These are phyloP conservation scores for Fusarium lyarnte DNA, from an alignment of 2,329 filamentous ascomycete species.

Conservation along the genomic window DNA sequence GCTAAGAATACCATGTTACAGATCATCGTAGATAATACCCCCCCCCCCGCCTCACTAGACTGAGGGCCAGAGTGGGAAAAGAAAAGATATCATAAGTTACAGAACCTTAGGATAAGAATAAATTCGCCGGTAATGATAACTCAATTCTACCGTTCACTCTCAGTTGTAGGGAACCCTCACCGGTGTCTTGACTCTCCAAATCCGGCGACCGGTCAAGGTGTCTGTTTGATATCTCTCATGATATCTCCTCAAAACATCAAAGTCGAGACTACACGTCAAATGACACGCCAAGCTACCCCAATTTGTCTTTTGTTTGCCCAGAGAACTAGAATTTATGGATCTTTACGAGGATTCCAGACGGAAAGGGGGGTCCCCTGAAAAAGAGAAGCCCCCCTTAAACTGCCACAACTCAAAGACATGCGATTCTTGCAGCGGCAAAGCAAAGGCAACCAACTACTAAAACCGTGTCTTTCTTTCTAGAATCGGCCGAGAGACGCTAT, in stretches of 20 bases:
- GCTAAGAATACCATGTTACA: background rate
- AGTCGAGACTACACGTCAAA: background rate
- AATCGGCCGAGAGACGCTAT: background rate
- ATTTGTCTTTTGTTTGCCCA: background rate
- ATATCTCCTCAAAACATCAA: background rate
- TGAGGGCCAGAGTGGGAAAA: background rate
- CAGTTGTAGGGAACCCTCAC: slow-evolving; percentile 5
- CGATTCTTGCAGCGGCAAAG: background rate
- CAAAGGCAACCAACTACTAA: background rate
- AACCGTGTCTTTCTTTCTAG: slow-evolving; percentile 23
- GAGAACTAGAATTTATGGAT: background rate
- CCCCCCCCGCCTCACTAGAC: background rate
- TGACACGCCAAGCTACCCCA: background rate
- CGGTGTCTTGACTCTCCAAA: slow-evolving; percentile 10
- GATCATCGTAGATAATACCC: background rate
- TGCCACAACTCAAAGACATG: slow-evolving; percentile 24
- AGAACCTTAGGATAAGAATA: background rate
- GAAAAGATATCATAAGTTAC: background rate
- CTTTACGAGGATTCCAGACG: slow-evolving; percentile 4
- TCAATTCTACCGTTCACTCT: background rate
- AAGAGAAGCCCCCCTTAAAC: background rate
- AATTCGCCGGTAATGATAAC: slow-evolving; percentile 12
- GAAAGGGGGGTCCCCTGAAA: background rate
- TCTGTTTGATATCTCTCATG: background rate
- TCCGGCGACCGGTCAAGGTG: slow-evolving; percentile 4